Evolutionary conservation across 345 rosid species (phyloP).

Genomic region (Bruguiera sexangula): DNA sequence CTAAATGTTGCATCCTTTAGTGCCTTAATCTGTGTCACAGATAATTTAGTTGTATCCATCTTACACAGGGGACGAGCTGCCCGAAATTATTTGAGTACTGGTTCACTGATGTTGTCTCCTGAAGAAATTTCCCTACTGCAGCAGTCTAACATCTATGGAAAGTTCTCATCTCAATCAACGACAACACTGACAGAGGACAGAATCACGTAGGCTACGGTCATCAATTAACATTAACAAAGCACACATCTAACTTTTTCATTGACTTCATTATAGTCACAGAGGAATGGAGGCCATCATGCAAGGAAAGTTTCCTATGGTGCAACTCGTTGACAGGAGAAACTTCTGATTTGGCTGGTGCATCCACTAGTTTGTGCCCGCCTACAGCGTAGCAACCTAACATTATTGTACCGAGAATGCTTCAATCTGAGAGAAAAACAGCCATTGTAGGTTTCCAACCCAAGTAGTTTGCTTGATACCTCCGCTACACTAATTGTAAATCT

Average conservation of each 20-base stretch:
- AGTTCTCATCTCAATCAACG: slow-evolving; percentile 21
- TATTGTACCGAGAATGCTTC: too few species aligned
- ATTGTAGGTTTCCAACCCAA: too few species aligned
- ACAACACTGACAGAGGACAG: slow-evolving; percentile 5
- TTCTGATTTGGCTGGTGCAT: background rate
- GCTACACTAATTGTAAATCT: slow-evolving; percentile 6
- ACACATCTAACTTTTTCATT: slow-evolving; percentile 5
- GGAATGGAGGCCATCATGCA: background rate
- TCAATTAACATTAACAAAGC: slow-evolving; percentile 6
- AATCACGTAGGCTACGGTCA: background rate
- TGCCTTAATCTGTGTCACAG: background rate
- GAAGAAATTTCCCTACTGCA: slow-evolving; percentile 66
- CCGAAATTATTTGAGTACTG: slow-evolving; percentile 63
- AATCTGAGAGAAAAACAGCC: too few species aligned
- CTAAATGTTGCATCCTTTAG: background rate
- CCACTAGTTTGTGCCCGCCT: background rate
- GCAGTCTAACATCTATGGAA: slow-evolving; percentile 33
- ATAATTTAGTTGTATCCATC: slow-evolving; percentile 6
- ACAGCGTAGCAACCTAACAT: background rate
- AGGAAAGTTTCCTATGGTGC: background rate
- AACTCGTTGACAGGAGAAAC: background rate
- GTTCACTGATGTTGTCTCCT: slow-evolving; percentile 50
- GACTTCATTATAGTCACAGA: background rate
- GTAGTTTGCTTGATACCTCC: too few species aligned
- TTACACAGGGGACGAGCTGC: slow-evolving; percentile 52